Conservation (phyloP, 495 filamentous ascomycete species). For the Hypoxylon crocopeplum region DNA sequence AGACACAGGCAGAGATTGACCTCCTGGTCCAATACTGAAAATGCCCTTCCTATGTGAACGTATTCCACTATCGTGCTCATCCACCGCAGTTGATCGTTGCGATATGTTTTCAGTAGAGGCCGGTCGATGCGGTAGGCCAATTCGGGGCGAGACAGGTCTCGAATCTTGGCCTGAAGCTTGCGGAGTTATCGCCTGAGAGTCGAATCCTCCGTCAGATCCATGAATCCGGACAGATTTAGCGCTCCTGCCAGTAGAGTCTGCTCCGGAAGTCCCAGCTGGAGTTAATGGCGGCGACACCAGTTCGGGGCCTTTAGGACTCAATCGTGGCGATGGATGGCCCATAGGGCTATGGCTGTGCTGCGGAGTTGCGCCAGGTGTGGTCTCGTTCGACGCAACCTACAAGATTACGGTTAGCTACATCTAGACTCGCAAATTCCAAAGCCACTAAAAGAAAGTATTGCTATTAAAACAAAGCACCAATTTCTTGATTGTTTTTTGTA, state of each 20-base stretch:
- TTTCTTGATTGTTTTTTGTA: neutral
- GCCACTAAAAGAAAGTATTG: neutral
- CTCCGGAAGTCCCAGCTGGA: constrained; percentile 70
- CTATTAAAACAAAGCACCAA: constrained; percentile 1
- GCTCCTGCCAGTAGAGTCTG: constrained; percentile 40
- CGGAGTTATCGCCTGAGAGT: constrained; percentile 66
- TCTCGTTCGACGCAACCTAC: constrained; percentile 55
- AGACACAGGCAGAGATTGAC: constrained; percentile 71
- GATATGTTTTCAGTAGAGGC: constrained; percentile 48
- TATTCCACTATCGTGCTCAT: constrained; percentile 35
- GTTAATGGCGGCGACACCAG: constrained; percentile 91
- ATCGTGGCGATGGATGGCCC: constrained; percentile 51
- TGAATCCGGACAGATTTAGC: constrained; percentile 41
- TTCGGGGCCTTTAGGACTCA: constrained; percentile 58
- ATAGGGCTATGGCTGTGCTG: constrained; percentile 44
- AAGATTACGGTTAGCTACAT: constrained; percentile 30
- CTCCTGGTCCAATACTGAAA: constrained; percentile 74
- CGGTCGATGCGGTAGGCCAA: constrained; percentile 46
- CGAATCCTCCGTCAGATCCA: constrained; percentile 36
- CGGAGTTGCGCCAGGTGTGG: constrained; percentile 41
- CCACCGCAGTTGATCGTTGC: constrained; percentile 38
- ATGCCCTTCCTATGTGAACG: constrained; percentile 66
- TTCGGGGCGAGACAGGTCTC: constrained; percentile 40
- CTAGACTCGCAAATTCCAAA: neutral
- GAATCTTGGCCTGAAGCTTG: constrained; percentile 59